Evolutionary conservation across 345 rosid genomes (phyloP).

Genomic region (Hibiscus tridactylites): DNA sequence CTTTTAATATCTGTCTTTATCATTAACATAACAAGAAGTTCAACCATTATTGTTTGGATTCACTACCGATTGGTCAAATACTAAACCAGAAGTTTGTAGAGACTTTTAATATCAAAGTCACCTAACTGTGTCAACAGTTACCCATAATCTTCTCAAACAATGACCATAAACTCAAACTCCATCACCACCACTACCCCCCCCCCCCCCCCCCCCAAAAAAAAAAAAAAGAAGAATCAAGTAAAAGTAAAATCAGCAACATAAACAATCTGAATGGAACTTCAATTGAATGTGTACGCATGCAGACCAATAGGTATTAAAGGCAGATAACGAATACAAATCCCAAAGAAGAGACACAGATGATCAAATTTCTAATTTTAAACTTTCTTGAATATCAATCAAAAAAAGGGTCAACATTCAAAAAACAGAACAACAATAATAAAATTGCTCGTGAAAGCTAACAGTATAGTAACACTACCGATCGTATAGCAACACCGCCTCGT

Average conservation of each 20-base stretch:
- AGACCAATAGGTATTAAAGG: background rate
- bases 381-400: background rate
- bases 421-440: background rate
- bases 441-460: background rate
- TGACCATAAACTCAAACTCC: background rate
- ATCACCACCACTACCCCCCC: no score
- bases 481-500: conserved; percentile 79
- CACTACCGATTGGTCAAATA: background rate
- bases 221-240: background rate
- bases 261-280: background rate
- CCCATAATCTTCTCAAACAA: background rate
- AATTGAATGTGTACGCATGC: background rate
- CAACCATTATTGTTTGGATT: background rate
- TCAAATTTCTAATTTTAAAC: background rate
- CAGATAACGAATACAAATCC: background rate
- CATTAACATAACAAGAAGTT: background rate
- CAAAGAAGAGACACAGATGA: background rate
- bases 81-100: background rate
- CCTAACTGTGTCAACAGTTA: background rate
- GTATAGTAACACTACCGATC: conserved; percentile 29
- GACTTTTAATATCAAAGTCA: background rate
- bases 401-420: background rate
- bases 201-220: background rate
- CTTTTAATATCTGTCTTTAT: background rate
- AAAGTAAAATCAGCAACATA: background rate